Percentiles rank a stretch among this genome's conserved stretches.
phyloP scores from a whole-genome alignment of 208 protist species.

The Trypanosoma scelopori region DNA sequence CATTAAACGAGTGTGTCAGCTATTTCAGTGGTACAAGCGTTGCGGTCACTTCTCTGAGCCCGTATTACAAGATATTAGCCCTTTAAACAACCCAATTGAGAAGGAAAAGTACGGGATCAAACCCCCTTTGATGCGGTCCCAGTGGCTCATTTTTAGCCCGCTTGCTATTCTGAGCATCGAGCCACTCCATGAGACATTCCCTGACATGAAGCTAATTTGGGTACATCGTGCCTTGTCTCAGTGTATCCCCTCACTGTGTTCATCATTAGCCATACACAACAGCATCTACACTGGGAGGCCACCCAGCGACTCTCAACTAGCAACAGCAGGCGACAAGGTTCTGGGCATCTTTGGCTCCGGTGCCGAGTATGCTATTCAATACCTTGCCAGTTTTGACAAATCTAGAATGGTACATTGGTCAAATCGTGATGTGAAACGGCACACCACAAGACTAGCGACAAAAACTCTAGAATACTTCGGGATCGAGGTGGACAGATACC shows the following conservation, averaged over 20 bases:
- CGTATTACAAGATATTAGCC: constrained; percentile 66
- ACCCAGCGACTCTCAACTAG: constrained; percentile 81
- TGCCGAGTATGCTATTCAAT: constrained; percentile 81
- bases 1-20: constrained; percentile 65
- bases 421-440: constrained; percentile 86
- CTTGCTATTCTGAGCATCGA: constrained; percentile 80
- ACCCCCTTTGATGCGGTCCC: constrained; percentile 47
- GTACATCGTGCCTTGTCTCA: constrained; percentile 85
- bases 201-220: constrained; percentile 79
- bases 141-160: constrained; percentile 85
- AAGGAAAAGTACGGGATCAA: constrained; percentile 80
- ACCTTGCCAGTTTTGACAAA: constrained; percentile 78
- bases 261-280: constrained; percentile 83
- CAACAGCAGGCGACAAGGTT: constrained; percentile 83
- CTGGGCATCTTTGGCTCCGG: constrained; percentile 88
- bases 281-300: constrained; percentile 85
- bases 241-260: constrained; percentile 87
- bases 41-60: constrained; percentile 81
- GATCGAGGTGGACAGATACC: constrained; percentile 85
- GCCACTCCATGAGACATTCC: constrained; percentile 64
- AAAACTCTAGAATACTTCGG: constrained; percentile 89
- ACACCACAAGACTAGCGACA: constrained; percentile 65
- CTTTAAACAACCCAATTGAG: constrained; percentile 81
- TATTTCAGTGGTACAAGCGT: constrained; percentile 88
- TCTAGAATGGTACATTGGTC: constrained; percentile 87